Conservation (phyloP, 805 yeast species). For the Wickerhamiella shivajii region DNA sequence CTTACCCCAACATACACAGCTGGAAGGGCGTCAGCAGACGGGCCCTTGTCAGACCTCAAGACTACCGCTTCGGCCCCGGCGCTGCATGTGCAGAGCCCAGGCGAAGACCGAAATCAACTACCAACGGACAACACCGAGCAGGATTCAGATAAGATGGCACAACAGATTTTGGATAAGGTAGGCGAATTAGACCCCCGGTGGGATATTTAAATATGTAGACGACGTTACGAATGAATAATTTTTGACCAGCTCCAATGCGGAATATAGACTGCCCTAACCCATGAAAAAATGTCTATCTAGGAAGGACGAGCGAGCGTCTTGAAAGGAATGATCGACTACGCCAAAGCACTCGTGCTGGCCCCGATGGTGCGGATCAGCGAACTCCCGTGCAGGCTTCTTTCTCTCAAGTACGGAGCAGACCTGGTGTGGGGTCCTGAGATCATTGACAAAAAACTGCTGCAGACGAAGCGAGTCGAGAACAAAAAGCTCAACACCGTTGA, state of each 20-base stretch:
- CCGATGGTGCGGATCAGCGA: slow-evolving; percentile 96
- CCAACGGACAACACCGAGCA: slow-evolving; percentile 32
- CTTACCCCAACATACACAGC: no score
- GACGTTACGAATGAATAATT: no score
- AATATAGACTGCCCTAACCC: background rate
- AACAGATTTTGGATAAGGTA: slow-evolving; percentile 22
- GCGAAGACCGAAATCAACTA: background rate
- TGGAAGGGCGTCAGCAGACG: no score
- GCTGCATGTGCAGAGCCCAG: background rate
- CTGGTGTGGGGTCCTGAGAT: slow-evolving; percentile 95
- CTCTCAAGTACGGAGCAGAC: slow-evolving; percentile 79
- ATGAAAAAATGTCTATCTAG: background rate
- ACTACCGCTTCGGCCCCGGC: background rate
- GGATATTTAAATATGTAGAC: slow-evolving; percentile 7
- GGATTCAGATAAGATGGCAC: slow-evolving; percentile 25
- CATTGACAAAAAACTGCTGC: slow-evolving; percentile 67
- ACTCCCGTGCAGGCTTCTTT: slow-evolving; percentile 70
- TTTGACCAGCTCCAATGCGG: no score
- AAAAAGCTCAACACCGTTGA: slow-evolving; percentile 23
- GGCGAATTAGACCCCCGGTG: slow-evolving; percentile 7
- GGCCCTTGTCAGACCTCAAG: no score
- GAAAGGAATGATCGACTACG: slow-evolving; percentile 48
- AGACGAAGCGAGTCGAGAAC: slow-evolving; percentile 53
- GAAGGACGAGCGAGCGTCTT: no score
- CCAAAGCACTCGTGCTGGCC: slow-evolving; percentile 72